phyloP scores from a whole-genome alignment of 306 rosid genomes.

The Vachellia pachyceras region DNA sequence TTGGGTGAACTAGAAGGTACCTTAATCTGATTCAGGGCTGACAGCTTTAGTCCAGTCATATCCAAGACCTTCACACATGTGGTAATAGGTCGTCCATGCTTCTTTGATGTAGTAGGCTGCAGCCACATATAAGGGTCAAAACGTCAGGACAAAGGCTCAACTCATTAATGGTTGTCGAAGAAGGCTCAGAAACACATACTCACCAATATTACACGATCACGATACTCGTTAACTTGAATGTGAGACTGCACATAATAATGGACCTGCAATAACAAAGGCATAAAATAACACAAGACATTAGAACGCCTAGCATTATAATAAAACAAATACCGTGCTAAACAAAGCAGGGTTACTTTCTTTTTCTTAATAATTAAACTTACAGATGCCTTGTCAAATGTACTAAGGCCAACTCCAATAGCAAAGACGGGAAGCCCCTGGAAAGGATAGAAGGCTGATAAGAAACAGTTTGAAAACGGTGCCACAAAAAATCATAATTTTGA shows the following conservation, averaged over 20 bases:
- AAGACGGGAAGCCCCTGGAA: constrained; percentile 91
- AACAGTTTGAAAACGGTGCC: background rate
- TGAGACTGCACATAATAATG: constrained; percentile 98
- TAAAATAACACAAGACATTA: background rate
- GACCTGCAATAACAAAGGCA: constrained; percentile 56
- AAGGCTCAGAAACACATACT: constrained; percentile 38
- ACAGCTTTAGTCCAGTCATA: constrained; percentile 93
- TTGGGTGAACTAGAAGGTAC: constrained; percentile 42
- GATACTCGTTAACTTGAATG: constrained; percentile 95
- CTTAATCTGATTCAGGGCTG: constrained; percentile 92
- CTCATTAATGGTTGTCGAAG: constrained; percentile 7
- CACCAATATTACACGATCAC: constrained; percentile 85
- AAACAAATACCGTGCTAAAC: constrained; percentile 23
- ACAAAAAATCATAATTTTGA: constrained; percentile 4
- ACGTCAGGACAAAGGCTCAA: constrained; percentile 27
- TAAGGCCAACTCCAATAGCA: constrained; percentile 85
- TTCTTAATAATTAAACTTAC: constrained; percentile 58
- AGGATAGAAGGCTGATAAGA: constrained; percentile 14
- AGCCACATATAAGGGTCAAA: constrained; percentile 40
- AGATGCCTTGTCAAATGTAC: constrained; percentile 95
- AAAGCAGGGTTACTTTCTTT: constrained; percentile 20
- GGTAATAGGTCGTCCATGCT: constrained; percentile 72
- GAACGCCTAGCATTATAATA: constrained; percentile 20
- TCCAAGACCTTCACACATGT: constrained; percentile 91
- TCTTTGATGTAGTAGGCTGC: constrained; percentile 91